Evolutionary conservation across 495 filamentous ascomycete genomes (phyloP).

Genomic region (Aspergillus ellipticus): DNA sequence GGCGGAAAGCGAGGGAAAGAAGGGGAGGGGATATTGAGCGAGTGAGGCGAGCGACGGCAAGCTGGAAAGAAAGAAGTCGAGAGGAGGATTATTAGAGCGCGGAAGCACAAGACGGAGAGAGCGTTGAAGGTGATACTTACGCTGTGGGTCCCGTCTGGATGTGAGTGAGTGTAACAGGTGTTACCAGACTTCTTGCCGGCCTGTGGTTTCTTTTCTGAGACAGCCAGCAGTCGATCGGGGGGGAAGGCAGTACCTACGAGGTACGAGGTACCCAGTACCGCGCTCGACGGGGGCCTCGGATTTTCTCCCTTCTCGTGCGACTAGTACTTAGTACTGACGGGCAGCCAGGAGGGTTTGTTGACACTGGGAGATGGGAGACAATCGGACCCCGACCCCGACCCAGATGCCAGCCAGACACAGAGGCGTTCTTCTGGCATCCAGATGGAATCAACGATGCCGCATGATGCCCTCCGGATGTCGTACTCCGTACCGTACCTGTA

Average conservation of each 20-base stretch:
- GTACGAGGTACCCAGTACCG: too few species aligned
- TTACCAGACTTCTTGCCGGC: background rate
- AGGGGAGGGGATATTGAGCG: conserved; percentile 4
- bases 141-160: conserved; percentile 1
- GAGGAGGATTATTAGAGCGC: background rate
- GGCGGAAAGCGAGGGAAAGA: conserved; percentile 8
- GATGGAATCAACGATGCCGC: too few species aligned
- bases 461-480: too few species aligned
- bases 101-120: background rate
- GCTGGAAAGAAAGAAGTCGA: background rate
- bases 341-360: too few species aligned
- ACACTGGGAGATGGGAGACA: too few species aligned
- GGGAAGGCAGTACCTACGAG: background rate
- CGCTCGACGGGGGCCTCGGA: too few species aligned
- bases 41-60: background rate
- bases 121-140: background rate
- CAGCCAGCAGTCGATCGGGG: background rate
- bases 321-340: too few species aligned
- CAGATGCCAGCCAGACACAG: too few species aligned
- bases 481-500: too few species aligned
- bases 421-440: background rate
- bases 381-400: too few species aligned
- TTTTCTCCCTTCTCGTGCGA: too few species aligned
- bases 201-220: background rate
- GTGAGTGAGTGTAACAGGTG: conserved; percentile 3